phyloP scores from a whole-genome alignment of 1,284 basidiomycete genomes.

The Trametes polyzona region DNA sequence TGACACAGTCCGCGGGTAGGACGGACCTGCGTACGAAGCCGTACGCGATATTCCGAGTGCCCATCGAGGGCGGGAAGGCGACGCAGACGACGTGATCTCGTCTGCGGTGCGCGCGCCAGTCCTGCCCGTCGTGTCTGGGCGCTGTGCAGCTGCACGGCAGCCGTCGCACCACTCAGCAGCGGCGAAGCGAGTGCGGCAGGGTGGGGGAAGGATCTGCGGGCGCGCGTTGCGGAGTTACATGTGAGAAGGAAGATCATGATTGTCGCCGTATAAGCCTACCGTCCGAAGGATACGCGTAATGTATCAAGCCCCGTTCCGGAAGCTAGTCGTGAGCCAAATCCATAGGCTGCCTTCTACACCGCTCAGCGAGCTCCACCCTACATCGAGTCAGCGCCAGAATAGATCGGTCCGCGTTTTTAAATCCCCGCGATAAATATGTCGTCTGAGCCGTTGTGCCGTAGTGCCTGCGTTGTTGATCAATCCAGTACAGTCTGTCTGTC shows the following conservation, averaged over 20 bases:
- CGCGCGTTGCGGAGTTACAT: neutral
- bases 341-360: neutral
- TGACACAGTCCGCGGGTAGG: neutral
- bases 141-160: too few relatives aligned
- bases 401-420: too few relatives aligned
- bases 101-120: neutral
- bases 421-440: too few relatives aligned
- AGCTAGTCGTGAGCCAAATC: neutral
- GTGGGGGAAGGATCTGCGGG: neutral
- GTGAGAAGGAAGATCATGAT: neutral
- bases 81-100: neutral
- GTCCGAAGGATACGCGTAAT: neutral
- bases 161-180: too few relatives aligned
- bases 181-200: neutral
- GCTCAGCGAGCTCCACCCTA: neutral
- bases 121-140: neutral
- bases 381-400: too few relatives aligned
- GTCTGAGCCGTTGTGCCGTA: too few relatives aligned
- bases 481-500: too few relatives aligned
- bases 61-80: constrained; percentile 7
- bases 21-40: constrained; percentile 16
- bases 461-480: too few relatives aligned
- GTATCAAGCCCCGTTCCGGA: neutral
- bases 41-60: constrained; percentile 10
- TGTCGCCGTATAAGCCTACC: neutral